These are phyloP conservation scores for Colletotrichum graminicola DNA, from an alignment of 2,329 filamentous ascomycete species.

Conservation along the genomic window DNA sequence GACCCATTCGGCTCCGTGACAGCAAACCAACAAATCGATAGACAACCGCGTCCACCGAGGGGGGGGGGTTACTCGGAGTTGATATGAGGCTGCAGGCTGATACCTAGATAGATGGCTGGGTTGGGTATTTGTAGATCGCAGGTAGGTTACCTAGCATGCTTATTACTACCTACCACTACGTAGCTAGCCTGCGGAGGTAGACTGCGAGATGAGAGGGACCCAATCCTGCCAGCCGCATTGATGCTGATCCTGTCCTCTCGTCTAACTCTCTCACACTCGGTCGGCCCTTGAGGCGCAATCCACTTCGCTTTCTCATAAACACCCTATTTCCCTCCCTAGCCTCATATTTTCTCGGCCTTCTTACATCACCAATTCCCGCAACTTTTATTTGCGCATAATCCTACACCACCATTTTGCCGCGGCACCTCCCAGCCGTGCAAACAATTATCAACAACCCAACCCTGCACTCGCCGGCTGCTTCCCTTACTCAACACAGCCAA, in stretches of 20 bases:
- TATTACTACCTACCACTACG: background rate
- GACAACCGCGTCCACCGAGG: background rate
- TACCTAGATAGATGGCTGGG: background rate
- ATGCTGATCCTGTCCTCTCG: conserved; percentile 15
- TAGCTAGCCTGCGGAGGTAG: background rate
- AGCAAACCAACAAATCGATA: conserved; percentile 8
- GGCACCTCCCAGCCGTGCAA: background rate
- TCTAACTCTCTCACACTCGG: conserved; percentile 32
- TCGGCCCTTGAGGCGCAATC: conserved; percentile 22
- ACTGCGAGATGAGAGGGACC: background rate
- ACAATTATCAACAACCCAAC: background rate
- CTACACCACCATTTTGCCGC: background rate
- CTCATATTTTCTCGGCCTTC: conserved; percentile 30
- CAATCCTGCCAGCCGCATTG: background rate
- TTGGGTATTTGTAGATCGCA: too few species aligned
- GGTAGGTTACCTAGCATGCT: background rate
- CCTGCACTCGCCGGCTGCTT: background rate
- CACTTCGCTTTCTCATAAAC: conserved; percentile 24
- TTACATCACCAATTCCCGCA: conserved; percentile 28
- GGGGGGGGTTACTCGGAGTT: background rate
- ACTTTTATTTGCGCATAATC: background rate
- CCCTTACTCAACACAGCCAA: conserved; percentile 1
- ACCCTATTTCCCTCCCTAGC: conserved; percentile 31
- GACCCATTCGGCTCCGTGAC: conserved; percentile 12
- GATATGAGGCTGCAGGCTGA: background rate